Conservation (phyloP, 805 yeast species). For the Candida odintsovae region DNA sequence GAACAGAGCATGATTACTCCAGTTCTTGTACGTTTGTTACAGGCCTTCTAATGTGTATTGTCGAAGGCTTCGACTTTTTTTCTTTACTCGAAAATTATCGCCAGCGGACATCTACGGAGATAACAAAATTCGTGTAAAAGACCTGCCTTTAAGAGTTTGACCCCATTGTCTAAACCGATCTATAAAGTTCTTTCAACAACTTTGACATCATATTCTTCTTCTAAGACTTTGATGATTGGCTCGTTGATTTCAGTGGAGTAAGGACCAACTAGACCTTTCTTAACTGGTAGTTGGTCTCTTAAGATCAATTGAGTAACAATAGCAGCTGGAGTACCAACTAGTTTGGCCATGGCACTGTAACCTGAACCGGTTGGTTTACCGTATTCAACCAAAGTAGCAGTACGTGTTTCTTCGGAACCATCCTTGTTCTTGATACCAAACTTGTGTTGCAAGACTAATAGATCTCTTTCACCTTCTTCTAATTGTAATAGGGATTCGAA, state of each 20-base stretch:
- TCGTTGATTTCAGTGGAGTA: slow-evolving; percentile 84
- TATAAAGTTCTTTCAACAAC: slow-evolving; percentile 74
- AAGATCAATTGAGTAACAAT: slow-evolving; percentile 86
- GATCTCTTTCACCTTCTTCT: slow-evolving; percentile 91
- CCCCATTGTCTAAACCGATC: neutral
- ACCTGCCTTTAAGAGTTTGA: too few species aligned
- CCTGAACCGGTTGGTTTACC: slow-evolving; percentile 80
- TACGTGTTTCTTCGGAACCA: slow-evolving; percentile 85
- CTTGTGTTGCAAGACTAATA: slow-evolving; percentile 94
- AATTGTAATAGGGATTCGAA: slow-evolving; percentile 94
- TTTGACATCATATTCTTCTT: slow-evolving; percentile 83
- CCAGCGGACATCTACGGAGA: neutral
- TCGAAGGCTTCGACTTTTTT: neutral
- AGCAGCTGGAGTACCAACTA: slow-evolving; percentile 98
- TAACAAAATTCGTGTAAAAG: neutral
- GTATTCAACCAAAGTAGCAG: slow-evolving; percentile 91
- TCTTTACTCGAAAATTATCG: neutral
- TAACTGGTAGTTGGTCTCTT: slow-evolving; percentile 61
- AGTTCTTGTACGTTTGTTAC: neutral
- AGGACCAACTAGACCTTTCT: slow-evolving; percentile 90
- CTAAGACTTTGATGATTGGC: slow-evolving; percentile 86
- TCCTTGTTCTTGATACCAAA: slow-evolving; percentile 97
- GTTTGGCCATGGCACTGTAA: slow-evolving; percentile 97
- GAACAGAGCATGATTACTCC: neutral
- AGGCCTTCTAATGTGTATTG: neutral